Conservation (phyloP, 2,329 filamentous ascomycete species). For the Intubia oerlemansii region DNA sequence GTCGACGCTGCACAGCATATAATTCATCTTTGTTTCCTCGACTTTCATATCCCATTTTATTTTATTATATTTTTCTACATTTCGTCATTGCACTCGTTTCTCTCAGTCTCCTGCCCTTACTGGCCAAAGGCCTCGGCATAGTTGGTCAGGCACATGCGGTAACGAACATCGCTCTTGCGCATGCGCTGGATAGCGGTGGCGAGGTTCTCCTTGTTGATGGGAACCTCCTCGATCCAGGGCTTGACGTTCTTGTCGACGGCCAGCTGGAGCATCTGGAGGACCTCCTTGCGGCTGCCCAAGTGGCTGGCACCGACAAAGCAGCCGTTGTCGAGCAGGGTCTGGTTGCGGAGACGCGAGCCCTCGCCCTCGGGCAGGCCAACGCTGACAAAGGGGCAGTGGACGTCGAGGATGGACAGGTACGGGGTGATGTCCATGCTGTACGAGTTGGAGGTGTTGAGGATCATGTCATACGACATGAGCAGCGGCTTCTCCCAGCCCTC, state of each 20-base stretch:
- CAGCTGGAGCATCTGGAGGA: slow-evolving; percentile 49
- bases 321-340: slow-evolving; percentile 57
- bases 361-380: slow-evolving; percentile 64
- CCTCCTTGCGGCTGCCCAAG: slow-evolving; percentile 48
- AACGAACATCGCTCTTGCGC: slow-evolving; percentile 48
- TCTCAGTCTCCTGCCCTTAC: slow-evolving; percentile 9
- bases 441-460: slow-evolving; percentile 53
- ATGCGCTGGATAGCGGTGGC: slow-evolving; percentile 48
- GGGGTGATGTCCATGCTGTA: slow-evolving; percentile 45
- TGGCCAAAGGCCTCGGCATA: slow-evolving; percentile 47
- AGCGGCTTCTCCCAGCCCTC: slow-evolving; percentile 34
- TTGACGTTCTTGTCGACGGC: slow-evolving; percentile 47
- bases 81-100: not conserved
- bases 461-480: slow-evolving; percentile 49
- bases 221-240: slow-evolving; percentile 52
- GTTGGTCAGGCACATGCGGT: slow-evolving; percentile 53
- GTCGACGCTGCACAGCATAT: too few relatives aligned
- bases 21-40: too few relatives aligned
- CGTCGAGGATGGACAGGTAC: slow-evolving; percentile 62
- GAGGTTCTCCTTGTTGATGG: slow-evolving; percentile 51
- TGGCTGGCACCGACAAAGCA: slow-evolving; percentile 51
- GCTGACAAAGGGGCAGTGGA: slow-evolving; percentile 61
- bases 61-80: not conserved
- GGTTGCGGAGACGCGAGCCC: slow-evolving; percentile 47
- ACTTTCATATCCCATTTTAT: too few relatives aligned